Conservation (phyloP, 208 protist genomes). For the Leishmania arabica region DNA sequence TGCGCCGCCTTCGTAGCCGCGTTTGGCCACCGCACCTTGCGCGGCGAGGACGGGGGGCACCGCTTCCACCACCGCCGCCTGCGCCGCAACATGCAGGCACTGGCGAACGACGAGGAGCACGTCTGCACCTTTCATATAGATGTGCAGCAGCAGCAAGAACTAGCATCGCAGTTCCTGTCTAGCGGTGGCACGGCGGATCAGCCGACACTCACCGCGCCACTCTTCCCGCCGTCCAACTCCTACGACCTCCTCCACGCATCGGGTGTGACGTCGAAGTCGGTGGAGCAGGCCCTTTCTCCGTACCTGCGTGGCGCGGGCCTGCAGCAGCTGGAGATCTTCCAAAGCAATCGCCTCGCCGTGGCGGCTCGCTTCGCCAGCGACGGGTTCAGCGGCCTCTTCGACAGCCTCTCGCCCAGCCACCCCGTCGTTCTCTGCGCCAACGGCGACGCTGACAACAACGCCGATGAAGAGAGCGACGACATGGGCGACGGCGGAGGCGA, state of each 20-base stretch:
- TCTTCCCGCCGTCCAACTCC: background rate
- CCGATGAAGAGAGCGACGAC: background rate
- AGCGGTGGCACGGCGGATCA: background rate
- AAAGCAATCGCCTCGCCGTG: conserved; percentile 32
- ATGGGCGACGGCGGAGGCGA: background rate
- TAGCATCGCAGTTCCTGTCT: background rate
- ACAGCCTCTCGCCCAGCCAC: background rate
- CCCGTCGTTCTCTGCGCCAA: background rate
- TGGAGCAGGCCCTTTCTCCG: conserved; percentile 39
- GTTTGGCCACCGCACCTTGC: conserved; percentile 69
- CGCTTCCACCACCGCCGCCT: conserved; percentile 62
- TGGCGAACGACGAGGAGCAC: conserved; percentile 37
- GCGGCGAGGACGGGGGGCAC: conserved; percentile 69
- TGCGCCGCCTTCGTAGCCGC: conserved; percentile 74
- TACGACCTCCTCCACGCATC: background rate
- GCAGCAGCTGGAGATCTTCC: conserved; percentile 59
- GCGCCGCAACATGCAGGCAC: conserved; percentile 46
- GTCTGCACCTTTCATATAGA: conserved; percentile 46
- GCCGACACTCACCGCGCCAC: background rate
- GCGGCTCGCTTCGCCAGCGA: conserved; percentile 39
- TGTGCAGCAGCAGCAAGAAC: conserved; percentile 18
- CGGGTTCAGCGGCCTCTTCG: conserved; percentile 22
- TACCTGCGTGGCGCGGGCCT: conserved; percentile 47
- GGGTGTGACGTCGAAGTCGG: conserved; percentile 26
- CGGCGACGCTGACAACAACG: background rate